Conservation (phyloP, 495 filamentous ascomycete genomes). For the Paragyromitra xinjiangensis region DNA sequence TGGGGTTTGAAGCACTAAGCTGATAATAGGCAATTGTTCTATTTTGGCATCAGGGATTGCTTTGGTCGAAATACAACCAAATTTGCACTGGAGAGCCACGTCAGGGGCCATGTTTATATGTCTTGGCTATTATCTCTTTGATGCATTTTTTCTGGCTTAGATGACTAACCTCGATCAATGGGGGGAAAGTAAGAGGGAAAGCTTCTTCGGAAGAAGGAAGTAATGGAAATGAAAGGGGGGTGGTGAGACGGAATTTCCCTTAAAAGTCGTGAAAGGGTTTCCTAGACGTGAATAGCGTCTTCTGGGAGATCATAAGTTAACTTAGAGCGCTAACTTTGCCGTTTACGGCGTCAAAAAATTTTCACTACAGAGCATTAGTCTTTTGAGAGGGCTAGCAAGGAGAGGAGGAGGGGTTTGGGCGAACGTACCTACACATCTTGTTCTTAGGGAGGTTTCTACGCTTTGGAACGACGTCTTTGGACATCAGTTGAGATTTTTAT, state of each 20-base stretch:
- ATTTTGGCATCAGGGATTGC: slow-evolving; percentile 8
- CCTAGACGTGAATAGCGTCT: neutral
- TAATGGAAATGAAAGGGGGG: neutral
- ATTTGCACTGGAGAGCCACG: neutral
- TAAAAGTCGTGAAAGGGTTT: neutral
- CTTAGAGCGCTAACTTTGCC: neutral
- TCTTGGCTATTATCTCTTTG: neutral
- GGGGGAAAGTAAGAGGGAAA: neutral
- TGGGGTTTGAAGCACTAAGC: neutral
- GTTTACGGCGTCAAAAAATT: neutral
- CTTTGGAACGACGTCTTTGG: neutral
- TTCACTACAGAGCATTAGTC: neutral
- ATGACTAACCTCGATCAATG: neutral
- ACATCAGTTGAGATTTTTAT: neutral
- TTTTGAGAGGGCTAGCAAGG: neutral
- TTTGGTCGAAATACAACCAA: neutral
- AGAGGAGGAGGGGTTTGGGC: neutral
- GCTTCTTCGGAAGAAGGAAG: neutral
- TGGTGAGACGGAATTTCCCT: neutral
- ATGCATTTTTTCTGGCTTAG: neutral
- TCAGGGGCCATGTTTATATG: neutral
- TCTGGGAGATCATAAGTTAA: neutral
- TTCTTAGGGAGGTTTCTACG: neutral
- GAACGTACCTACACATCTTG: neutral
- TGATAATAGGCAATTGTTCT: neutral